These are phyloP conservation scores for Dimocarpus longan DNA, from an alignment of 345 rosid genomes.

Conservation along the genomic window DNA sequence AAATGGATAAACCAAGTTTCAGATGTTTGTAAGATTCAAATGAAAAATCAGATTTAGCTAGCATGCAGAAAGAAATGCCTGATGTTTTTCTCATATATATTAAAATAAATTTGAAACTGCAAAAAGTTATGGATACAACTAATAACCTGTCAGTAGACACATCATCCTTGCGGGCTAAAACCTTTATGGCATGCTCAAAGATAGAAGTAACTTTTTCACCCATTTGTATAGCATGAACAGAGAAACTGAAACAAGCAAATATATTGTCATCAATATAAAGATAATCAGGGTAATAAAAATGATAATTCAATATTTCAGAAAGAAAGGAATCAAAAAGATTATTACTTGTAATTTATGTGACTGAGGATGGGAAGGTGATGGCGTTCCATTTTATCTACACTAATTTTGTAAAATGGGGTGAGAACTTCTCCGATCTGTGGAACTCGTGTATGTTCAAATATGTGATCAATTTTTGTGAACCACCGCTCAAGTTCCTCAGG, in stretches of 20 bases:
- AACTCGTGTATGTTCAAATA: slow-evolving; percentile 86
- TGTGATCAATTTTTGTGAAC: slow-evolving; percentile 90
- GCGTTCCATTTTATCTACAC: slow-evolving; percentile 54
- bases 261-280: neutral
- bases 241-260: slow-evolving; percentile 57
- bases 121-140: neutral
- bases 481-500: slow-evolving; percentile 93
- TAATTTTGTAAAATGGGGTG: slow-evolving; percentile 70
- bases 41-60: neutral
- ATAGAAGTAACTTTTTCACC: slow-evolving; percentile 85
- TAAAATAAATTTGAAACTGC: slow-evolving; percentile 10
- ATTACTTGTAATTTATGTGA: slow-evolving; percentile 84
- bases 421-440: slow-evolving; percentile 75
- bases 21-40: neutral
- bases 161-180: slow-evolving; percentile 78
- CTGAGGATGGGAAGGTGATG: slow-evolving; percentile 82
- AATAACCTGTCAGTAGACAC: slow-evolving; percentile 59
- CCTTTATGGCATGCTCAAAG: slow-evolving; percentile 79
- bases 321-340: slow-evolving; percentile 6
- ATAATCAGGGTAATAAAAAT: neutral
- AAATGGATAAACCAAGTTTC: slow-evolving; percentile 5
- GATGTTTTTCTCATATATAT: neutral
- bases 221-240: slow-evolving; percentile 94
- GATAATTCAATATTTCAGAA: neutral
- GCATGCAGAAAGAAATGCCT: slow-evolving; percentile 1